These are phyloP conservation scores for Trichoderma erinaceum DNA, from an alignment of 495 filamentous ascomycete genomes.

Conservation along the genomic window DNA sequence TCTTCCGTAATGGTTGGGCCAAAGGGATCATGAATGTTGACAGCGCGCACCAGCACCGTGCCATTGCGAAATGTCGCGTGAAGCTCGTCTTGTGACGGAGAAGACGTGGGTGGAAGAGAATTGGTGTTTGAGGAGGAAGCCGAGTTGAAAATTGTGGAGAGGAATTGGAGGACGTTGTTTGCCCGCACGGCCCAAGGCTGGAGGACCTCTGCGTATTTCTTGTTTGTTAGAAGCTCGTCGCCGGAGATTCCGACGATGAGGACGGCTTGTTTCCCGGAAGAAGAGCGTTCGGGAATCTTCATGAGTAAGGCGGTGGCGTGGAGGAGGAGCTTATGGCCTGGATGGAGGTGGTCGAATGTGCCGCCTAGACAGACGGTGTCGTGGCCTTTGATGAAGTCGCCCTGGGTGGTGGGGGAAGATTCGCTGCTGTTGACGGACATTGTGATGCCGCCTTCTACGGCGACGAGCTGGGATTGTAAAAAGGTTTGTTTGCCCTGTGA, in stretches of 20 bases:
- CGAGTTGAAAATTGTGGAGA: slow-evolving; percentile 54
- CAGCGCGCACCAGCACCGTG: slow-evolving; percentile 56
- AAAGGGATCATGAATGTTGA: slow-evolving; percentile 81
- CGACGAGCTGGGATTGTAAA: slow-evolving; percentile 37
- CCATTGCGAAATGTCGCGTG: slow-evolving; percentile 37
- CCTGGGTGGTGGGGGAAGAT: slow-evolving; percentile 12
- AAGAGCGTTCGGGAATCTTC: slow-evolving; percentile 39
- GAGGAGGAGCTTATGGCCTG: slow-evolving; percentile 90
- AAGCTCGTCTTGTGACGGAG: slow-evolving; percentile 24
- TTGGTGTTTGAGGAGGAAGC: neutral
- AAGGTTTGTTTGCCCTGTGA: slow-evolving; percentile 40
- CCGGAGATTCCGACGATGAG: slow-evolving; percentile 84
- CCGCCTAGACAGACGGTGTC: slow-evolving; percentile 72
- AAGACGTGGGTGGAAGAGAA: neutral
- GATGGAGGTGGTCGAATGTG: slow-evolving; percentile 93
- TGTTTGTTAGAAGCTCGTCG: slow-evolving; percentile 76
- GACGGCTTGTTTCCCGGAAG: slow-evolving; percentile 30
- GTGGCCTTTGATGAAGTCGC: slow-evolving; percentile 27
- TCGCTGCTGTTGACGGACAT: slow-evolving; percentile 27
- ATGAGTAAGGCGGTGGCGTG: slow-evolving; percentile 75
- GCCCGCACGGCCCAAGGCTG: slow-evolving; percentile 73
- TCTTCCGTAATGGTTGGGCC: slow-evolving; percentile 87
- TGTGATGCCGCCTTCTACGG: slow-evolving; percentile 43
- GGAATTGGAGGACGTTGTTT: slow-evolving; percentile 59
- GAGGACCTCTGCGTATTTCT: slow-evolving; percentile 75